Base-by-base conservation (phyloP, 2,329 filamentous ascomycete species). In the Trichophyton verrucosum region DNA sequence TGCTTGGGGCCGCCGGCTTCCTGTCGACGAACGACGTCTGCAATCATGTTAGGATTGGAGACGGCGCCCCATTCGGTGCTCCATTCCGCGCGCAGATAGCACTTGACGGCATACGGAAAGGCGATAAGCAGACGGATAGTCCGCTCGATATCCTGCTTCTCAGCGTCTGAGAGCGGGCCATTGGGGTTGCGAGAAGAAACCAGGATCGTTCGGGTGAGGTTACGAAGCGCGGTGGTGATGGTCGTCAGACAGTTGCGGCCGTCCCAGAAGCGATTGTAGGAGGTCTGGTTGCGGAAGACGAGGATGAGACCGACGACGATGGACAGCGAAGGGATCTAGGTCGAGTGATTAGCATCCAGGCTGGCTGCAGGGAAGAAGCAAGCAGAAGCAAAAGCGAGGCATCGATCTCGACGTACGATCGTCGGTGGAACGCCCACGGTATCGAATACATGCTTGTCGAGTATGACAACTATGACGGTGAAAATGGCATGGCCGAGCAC, bases 231-330 rank as follows among this genome's bases (percentile, higher is more conserved):
- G n/a, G 83, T 84, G 56, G 78, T 78, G 33, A 85, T 76, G 0
- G 77, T 78, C 9, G 77, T 82, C 60, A 86, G 76, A 64, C 81
- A 78, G 65, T 80, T 80, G 49, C 82, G 74, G 3, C 81, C 82
- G 2, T 80, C 80, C 83, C 83, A 86, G 74, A 86, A 86, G 1
- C 83, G 77, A 65, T 85, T 83, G 72, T 85, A 86, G 59, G 77
- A 81, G 2, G 83, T 86, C 65, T 80, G 78, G 66, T 86, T 86
- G 42, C 84, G 79, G 73, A 86, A 86, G 30, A 86, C 84, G 61
- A 86, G 81, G 79, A 86, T 85, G 46, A 86, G 70, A 66, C 84
- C 84, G 1, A 86, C 83, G 58, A 86, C 84, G 61, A 86, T 86
- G 38, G 80, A 83, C 1, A 86, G 74, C 13, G 79, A 82, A 1